These are phyloP conservation scores for Anacardium occidentale DNA, from an alignment of 345 rosid genomes.

Conservation along the genomic window DNA sequence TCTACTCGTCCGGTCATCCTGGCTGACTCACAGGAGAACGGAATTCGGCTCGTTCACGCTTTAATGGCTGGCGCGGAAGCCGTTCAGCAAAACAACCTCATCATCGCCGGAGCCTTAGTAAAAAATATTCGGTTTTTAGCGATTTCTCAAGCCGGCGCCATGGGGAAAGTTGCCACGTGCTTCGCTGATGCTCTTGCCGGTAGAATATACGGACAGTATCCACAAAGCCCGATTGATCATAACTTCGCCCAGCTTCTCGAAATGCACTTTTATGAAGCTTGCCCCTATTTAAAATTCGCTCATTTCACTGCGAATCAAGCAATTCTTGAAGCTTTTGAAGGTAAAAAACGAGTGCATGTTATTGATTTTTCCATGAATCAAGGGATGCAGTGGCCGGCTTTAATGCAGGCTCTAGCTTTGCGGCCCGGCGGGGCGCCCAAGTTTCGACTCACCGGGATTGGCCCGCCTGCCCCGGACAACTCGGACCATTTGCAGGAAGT, in stretches of 20 bases:
- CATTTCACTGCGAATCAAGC: conserved; percentile 89
- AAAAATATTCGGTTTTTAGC: conserved; percentile 63
- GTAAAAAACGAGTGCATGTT: conserved; percentile 59
- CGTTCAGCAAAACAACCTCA: conserved; percentile 49
- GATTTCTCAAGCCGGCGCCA: conserved; percentile 60
- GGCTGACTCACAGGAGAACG: conserved; percentile 79
- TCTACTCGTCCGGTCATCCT: conserved; percentile 54
- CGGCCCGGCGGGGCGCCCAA: conserved; percentile 76
- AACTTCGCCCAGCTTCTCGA: conserved; percentile 57
- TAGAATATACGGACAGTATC: conserved; percentile 54
- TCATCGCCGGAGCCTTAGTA: conserved; percentile 62
- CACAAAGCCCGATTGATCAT: conserved; percentile 43
- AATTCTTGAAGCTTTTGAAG: conserved; percentile 71
- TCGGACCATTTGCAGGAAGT: conserved; percentile 65
- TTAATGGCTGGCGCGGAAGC: conserved; percentile 85
- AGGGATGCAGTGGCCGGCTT: conserved; percentile 87
- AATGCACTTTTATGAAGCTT: conserved; percentile 82
- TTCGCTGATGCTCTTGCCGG: conserved; percentile 86
- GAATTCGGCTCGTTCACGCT: conserved; percentile 70
- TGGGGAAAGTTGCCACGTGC: conserved; percentile 76
- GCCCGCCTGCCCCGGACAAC: conserved; percentile 67
- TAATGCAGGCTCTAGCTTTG: conserved; percentile 77
- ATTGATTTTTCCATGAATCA: conserved; percentile 71
- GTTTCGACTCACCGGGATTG: conserved; percentile 77
- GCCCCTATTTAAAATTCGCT: conserved; percentile 85